Conservation (phyloP, 2,329 filamentous ascomycete species). For the Ophiobolus disseminans region DNA sequence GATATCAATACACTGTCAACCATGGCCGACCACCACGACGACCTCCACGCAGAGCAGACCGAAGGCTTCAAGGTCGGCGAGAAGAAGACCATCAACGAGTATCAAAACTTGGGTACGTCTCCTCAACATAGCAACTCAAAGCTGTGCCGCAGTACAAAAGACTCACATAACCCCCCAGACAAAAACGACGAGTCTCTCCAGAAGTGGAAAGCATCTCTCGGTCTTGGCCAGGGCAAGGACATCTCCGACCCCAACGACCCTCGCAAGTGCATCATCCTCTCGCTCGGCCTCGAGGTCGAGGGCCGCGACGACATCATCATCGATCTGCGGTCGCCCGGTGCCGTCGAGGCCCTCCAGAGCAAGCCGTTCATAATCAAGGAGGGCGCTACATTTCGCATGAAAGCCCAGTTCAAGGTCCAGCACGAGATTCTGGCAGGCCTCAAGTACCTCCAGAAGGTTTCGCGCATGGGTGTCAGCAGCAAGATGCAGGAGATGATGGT, state of each 20-base stretch:
- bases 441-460: conserved; percentile 94
- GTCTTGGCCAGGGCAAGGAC: conserved; percentile 70
- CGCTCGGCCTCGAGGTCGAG: conserved; percentile 83
- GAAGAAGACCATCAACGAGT: conserved; percentile 97
- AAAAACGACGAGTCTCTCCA: conserved; percentile 89
- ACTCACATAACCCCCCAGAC: conserved; percentile 53
- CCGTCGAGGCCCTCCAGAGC: conserved; percentile 79
- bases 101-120: conserved; percentile 85
- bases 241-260: conserved; percentile 71
- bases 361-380: conserved; percentile 99
- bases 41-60: conserved; percentile 85
- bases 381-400: conserved; percentile 91
- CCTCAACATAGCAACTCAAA: background rate
- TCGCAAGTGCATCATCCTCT: conserved; percentile 90
- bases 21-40: conserved; percentile 66
- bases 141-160: background rate
- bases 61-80: conserved; percentile 98
- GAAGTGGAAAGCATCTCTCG: conserved; percentile 96
- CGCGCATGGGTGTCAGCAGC: conserved; percentile 84
- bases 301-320: conserved; percentile 87
- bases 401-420: conserved; percentile 92
- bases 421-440: conserved; percentile 94
- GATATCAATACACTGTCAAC: conserved; percentile 12
- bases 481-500: conserved; percentile 99
- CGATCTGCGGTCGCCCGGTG: conserved; percentile 77